Percentiles rank a stretch among this genome's conserved stretches.
Conservation (phyloP, 768 basidiomycete genomes). For the Nidularia pulvinata region DNA sequence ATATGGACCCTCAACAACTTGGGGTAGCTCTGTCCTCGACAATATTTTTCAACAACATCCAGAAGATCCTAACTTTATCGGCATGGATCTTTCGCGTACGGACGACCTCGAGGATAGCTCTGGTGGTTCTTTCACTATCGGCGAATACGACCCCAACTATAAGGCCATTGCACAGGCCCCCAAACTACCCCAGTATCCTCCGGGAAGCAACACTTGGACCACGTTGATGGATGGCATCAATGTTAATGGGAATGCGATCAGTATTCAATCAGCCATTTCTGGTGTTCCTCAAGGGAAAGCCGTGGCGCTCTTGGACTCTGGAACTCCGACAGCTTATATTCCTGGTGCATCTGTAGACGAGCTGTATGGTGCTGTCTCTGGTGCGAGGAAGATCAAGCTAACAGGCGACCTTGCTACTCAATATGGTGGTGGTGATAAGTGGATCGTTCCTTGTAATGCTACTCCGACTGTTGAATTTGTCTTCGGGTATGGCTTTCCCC, state of each 20-base stretch:
- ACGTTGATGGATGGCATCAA: conserved; percentile 33
- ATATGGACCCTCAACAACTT: conserved; percentile 8
- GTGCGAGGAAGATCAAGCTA: conserved; percentile 21
- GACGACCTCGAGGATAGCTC: no score
- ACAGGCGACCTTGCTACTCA: conserved; percentile 15
- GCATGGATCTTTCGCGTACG: no score
- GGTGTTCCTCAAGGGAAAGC: conserved; percentile 24
- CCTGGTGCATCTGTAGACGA: conserved; percentile 11
- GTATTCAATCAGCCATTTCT: conserved; percentile 21
- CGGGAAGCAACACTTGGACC: conserved; percentile 35
- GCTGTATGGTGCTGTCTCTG: conserved; percentile 36
- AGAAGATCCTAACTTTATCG: no score
- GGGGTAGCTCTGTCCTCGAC: no score
- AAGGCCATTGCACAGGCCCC: no score
- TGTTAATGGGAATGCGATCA: conserved; percentile 22
- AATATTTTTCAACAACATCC: no score
- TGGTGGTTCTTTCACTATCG: no score
- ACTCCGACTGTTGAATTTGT: conserved; percentile 26
- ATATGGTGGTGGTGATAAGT: conserved; percentile 16
- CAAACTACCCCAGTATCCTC: background rate
- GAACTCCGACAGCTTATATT: conserved; percentile 35
- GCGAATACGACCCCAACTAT: no score
- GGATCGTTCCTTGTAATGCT: conserved; percentile 35
- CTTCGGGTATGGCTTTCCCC: conserved; percentile 31
- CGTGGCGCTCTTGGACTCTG: conserved; percentile 40